Evolutionary conservation across 1,284 basidiomycete genomes (phyloP), one percentile per base, ranked within the genome.

Genomic region (Crepidotus sp.): DNA sequence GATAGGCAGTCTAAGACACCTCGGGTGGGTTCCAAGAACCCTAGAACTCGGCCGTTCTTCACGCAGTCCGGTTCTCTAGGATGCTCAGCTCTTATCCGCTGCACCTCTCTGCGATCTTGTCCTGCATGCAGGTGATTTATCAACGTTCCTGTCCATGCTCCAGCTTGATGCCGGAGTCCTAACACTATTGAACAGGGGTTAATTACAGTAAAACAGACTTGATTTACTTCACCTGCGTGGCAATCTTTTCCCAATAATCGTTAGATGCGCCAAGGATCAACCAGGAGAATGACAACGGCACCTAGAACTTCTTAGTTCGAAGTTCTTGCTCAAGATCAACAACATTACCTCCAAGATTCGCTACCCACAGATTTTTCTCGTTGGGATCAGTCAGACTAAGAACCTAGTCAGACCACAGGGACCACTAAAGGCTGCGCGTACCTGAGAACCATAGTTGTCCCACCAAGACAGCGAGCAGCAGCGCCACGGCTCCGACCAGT

Each of bases 1-100:
- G 45, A 34, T 24, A 36, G 7, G 3, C 24, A 41, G 17, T 37
- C 7, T 41, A 50, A 53, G 63, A 51, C 56, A 78, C 80, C 77
- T 65, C 80, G 66, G 36, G 80, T 83, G 31, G 79, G 78, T 31
- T 75, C 76, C 32, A 83, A 67, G 48, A 73, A 78, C 15, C 80
- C 80, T 14, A 83, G 59, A 34, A 83, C 70, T 50, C 80, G 69
- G 49, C 73, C 61, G 40, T 77, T 64, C 32, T 65, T 44, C 26
- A 78, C 56, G 50, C 68, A 74, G 36, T 71, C 63, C 1, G 53
- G 53, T 57, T 83, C 80, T 27, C 65, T 71, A 30, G 74, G 70
- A 53, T 83, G 80, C 49, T 77, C 74, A 41, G 56, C 57, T 42
- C 55, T 58, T 47, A 83, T 66, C 21, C 69, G 69, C 33, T 66